These are phyloP conservation scores for Kondoa subrosea DNA, from an alignment of 768 basidiomycete genomes.

Conservation along the genomic window DNA sequence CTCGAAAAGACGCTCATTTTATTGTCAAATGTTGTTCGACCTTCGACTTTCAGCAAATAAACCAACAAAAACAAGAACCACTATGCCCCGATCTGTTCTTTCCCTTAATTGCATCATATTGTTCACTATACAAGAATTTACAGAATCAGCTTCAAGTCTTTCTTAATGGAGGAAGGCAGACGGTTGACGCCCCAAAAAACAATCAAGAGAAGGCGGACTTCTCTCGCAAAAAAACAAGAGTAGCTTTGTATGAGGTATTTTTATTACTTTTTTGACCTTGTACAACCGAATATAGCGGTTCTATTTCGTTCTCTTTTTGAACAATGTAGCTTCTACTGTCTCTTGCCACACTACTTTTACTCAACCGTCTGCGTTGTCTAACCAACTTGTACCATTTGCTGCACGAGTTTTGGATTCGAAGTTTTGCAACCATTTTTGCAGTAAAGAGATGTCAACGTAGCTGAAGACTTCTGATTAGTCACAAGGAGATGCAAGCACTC, in stretches of 20 bases:
- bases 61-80: background rate
- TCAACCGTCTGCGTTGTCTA: background rate
- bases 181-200: too few species aligned
- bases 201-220: too few species aligned
- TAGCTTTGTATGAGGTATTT: background rate
- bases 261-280: background rate
- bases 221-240: too few species aligned
- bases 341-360: background rate
- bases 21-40: too few species aligned
- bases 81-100: background rate
- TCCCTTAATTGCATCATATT: too few species aligned
- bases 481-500: background rate
- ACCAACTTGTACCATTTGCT: background rate
- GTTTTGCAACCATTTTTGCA: background rate
- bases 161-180: too few species aligned
- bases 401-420: constrained; percentile 5
- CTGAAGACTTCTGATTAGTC: background rate
- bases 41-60: too few species aligned
- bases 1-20: too few species aligned
- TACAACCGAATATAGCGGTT: background rate
- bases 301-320: background rate
- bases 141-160: too few species aligned
- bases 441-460: constrained; percentile 3
- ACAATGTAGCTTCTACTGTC: background rate
- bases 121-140: too few species aligned